Percentiles rank a stretch among this genome's conserved stretches.
These are phyloP conservation scores for Trichophyton benhamiae DNA, from an alignment of 2,329 filamentous ascomycete species.

Conservation along the genomic window DNA sequence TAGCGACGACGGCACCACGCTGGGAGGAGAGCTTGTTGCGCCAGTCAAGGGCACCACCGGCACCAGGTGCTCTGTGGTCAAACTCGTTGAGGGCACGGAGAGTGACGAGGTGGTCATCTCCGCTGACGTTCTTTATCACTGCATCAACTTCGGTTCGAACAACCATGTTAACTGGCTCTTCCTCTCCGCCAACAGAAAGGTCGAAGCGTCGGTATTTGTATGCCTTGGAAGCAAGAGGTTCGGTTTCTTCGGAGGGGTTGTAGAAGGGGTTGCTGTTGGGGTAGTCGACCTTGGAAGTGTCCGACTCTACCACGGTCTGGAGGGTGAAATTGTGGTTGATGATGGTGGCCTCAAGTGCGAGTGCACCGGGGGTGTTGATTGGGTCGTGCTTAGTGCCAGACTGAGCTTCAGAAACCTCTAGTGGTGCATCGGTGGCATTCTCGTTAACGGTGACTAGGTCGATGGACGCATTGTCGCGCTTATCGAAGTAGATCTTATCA, in stretches of 20 bases:
- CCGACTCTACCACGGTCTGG: conserved; percentile 79
- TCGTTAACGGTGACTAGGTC: conserved; percentile 99
- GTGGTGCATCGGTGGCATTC: conserved; percentile 87
- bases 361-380: conserved; percentile 84
- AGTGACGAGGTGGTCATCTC: conserved; percentile 80
- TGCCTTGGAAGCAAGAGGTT: conserved; percentile 85
- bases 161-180: conserved; percentile 83
- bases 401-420: conserved; percentile 64
- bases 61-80: conserved; percentile 92
- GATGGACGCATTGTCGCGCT: conserved; percentile 85
- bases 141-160: conserved; percentile 94
- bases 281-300: conserved; percentile 69
- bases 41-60: conserved; percentile 93
- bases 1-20: conserved; percentile 92
- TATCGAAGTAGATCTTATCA: conserved; percentile 97
- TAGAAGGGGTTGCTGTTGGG: conserved; percentile 92
- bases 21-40: conserved; percentile 85
- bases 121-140: conserved; percentile 85
- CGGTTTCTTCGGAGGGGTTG: conserved; percentile 81
- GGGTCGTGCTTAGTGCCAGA: conserved; percentile 60
- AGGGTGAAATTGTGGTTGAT: conserved; percentile 99
- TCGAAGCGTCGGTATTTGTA: conserved; percentile 99
- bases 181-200: conserved; percentile 76
- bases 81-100: conserved; percentile 99
- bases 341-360: conserved; percentile 95